Evolutionary conservation across 2,329 filamentous ascomycete genomes (phyloP).

Genomic region (Epichloe coenophiala): DNA sequence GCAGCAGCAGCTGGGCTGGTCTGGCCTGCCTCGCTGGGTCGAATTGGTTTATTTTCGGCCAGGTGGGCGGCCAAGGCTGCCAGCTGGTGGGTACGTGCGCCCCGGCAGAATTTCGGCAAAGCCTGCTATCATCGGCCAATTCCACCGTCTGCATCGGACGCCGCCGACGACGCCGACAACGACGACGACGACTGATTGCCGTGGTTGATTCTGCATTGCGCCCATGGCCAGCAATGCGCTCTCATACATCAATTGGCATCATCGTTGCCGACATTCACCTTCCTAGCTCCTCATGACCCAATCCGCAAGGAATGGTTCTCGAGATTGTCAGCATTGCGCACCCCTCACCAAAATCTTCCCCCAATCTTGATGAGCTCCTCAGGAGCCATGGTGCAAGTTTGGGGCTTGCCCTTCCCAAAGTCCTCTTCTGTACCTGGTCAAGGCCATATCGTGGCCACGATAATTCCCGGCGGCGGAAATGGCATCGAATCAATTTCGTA

Average conservation of each 20-base stretch:
- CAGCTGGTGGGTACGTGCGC: neutral
- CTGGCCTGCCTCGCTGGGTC: constrained; percentile 1
- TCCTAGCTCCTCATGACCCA: neutral
- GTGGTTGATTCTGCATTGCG: neutral
- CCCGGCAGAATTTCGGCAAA: neutral
- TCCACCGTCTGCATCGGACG: neutral
- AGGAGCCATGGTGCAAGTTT: constrained; percentile 7
- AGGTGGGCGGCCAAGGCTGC: neutral
- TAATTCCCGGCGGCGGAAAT: constrained; percentile 58
- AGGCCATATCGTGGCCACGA: constrained; percentile 60
- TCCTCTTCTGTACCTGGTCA: constrained; percentile 64
- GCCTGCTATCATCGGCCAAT: neutral
- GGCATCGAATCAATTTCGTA: constrained; percentile 66
- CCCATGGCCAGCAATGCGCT: neutral
- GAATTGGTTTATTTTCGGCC: constrained; percentile 3
- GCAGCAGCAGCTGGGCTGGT: neutral
- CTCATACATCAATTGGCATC: neutral
- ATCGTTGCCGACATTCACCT: neutral
- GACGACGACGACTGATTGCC: neutral
- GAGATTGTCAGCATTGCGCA: neutral
- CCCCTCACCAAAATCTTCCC: neutral
- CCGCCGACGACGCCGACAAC: no score
- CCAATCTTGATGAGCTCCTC: neutral
- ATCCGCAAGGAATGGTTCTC: neutral
- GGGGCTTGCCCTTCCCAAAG: constrained; percentile 52